Evolutionary conservation across 768 basidiomycete species (phyloP), one percentile per base, ranked within the genome.

Genomic region (Mycena galericulata): DNA sequence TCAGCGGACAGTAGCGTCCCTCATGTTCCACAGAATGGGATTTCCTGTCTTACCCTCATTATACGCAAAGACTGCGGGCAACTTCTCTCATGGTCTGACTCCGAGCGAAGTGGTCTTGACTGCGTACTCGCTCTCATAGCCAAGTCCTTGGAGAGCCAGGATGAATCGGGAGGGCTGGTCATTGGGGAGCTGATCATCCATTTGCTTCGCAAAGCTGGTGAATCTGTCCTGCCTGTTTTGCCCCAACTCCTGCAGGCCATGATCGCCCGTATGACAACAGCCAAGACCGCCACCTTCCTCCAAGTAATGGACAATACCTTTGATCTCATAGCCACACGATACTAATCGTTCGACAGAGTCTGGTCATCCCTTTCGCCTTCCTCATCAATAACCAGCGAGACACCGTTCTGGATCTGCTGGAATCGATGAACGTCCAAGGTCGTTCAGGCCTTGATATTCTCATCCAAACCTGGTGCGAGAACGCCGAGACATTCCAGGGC

Each of bases 171-270:
- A 43, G 97, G 97, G 12, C 87, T 99, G 24, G 92, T 93, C 58
- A 92, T 98, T 51, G 98, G 98, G 22, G 97, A 99, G 75, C 84
- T 99, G 46, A 93, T 99, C 75, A 94, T 99, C 71, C 96, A 98
- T 73, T 83, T 99, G 27, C 84, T 99, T 54, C 87, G 97, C 27
- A 90, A 89, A 68, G 93, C 94, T 0, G 95, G 95, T 15, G 89
- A 91, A 15, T 83, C 90, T 2, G 87, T 99, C 22, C 84, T 93
- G 0, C 91, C 96, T 2, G 94, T 96, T 8, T 86, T 99, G 20
- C 95, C 96, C 2, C 91, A 95, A 69, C 85, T 99, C 18, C 82
- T 98, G 47, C 89, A 90, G 62, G 95, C 95, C 1, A 91, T 99
- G 87, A 85, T 95, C 0, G 81, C 80, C 11, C 87, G 97, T 2